These are phyloP conservation scores for Vaccinium darrowii DNA, from an alignment of 148 eudicot species.

Conservation along the genomic window DNA sequence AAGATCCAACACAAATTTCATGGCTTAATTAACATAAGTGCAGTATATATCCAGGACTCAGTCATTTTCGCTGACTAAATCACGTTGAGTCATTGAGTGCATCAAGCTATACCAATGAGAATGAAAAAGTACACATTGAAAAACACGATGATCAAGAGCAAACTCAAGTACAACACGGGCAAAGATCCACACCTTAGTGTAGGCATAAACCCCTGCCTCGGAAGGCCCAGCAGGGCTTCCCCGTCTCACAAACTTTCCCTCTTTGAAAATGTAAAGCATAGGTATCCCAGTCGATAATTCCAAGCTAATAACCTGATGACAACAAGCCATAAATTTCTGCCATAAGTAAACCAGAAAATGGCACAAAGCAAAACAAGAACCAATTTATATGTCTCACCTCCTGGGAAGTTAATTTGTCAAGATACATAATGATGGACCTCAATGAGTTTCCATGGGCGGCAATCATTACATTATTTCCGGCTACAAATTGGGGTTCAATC, in stretches of 20 bases:
- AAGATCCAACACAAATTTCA: background rate
- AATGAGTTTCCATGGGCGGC: slow-evolving; percentile 98
- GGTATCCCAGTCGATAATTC: slow-evolving; percentile 93
- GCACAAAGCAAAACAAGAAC: background rate
- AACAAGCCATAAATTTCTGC: slow-evolving; percentile 3
- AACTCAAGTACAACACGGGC: slow-evolving; percentile 4
- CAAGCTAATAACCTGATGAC: slow-evolving; percentile 79
- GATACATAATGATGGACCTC: slow-evolving; percentile 96
- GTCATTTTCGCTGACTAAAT: background rate
- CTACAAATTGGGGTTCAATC: slow-evolving; percentile 84
- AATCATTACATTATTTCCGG: slow-evolving; percentile 86
- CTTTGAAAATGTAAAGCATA: slow-evolving; percentile 88
- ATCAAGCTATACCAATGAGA: background rate
- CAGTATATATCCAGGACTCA: background rate
- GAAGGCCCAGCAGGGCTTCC: slow-evolving; percentile 89
- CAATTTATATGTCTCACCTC: slow-evolving; percentile 49
- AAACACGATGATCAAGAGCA: background rate
- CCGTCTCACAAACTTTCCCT: slow-evolving; percentile 77
- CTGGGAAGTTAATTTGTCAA: slow-evolving; percentile 83
- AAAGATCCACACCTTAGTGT: slow-evolving; percentile 64
- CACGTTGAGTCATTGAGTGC: background rate
- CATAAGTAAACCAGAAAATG: slow-evolving; percentile 12
- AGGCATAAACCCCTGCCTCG: slow-evolving; percentile 92
- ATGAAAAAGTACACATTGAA: background rate
- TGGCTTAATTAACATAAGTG: background rate